Evolutionary conservation across 2,329 filamentous ascomycete genomes (phyloP), one percentile per base, ranked within the genome.

Genomic region (Rutstroemia sydowiana): DNA sequence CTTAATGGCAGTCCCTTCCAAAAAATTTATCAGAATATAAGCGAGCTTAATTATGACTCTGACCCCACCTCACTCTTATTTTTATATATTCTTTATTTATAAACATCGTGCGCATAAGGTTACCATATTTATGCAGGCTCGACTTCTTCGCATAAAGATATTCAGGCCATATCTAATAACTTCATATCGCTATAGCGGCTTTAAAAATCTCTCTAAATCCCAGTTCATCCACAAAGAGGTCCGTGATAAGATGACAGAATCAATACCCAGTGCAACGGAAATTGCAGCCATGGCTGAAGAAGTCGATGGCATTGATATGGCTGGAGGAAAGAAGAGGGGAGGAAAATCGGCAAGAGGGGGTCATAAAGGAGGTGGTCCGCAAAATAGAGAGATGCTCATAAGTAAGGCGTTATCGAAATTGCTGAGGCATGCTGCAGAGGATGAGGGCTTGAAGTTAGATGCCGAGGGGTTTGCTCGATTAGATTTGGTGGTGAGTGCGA

Each of bases 391-490:
- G 39, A 53, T 66, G 30, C 46, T 53, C 23, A 50, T 67, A 21
- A 66, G 63, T 20, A 68, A 67, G 53, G 64, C 65, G 10, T 46
- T 68, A 34, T 64, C 61, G n/a, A 65, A 63, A 56, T 54, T 68
- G 21, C 53, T 68, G 47, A 59, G 66, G 39, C 66, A 65, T 62
- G 60, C 65, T 57, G 64, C 66, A 53, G 68, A 69, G 46, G 75
- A 73, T 36, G 80, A 76, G 18, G 79, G 80, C 3, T 72, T 85
- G 43, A 60, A 66, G 60, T 72, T 84, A 7, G 80, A 85, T 61
- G 67, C 60, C 1, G 79, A 81, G 62, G 82, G 82, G 0, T 85
- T 72, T 63, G 81, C 79, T 39, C 69, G 72, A 41, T 65, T 84
- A 52, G 75, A 81, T 57, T 67, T 70, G 52, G 81, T 84, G 65